Base-by-base conservation (phyloP, 371 early-diverging fungal species). In the Conidiobolus coronatus region DNA sequence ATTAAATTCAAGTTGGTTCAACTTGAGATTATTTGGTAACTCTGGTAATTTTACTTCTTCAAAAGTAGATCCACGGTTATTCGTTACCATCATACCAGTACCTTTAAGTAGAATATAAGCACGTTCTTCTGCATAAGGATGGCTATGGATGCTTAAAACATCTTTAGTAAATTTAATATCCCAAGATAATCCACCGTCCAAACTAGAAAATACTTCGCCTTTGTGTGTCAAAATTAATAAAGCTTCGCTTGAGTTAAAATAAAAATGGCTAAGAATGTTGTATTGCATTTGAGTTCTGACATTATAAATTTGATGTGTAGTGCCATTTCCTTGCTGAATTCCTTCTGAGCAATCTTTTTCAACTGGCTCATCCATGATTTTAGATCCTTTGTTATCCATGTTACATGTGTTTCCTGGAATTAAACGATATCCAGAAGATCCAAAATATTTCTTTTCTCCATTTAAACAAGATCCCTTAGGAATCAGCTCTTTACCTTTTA, bases 351-450 rank as follows among this genome's bases (percentile, higher is more conserved):
- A 86, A 8, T 54, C 57, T 44, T 71, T 72, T 14, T 68, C 65
- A 2, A 70, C 63, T 7, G 82, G 71, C 22, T 66, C 69, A 53
- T 77, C 81, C 50, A 77, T 53, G 33, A 64, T 60, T 9, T 61
- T 52, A 3, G 68, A 73, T 23, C 60, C 59, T 3, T 62, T 63
- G 54, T 55, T 36, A 49, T 58, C 57, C 45, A 65, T 45, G 49
- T 65, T 43, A 61, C 83, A 87, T 0, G 67, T 70, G 57, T 84
- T 75, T 40, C 84, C 86, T 6, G 86, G 78, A 37, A 90, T 76
- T 51, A 77, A 72, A 19, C 89, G 79, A 55, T 83, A 92, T 1
- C 93, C 92, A 2, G 85, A 81, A 0, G 82, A 79, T 1, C 73
- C 87, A 36, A 70, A 48, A 62, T 79, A 95, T 18, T 52, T 65